Evolutionary conservation across 2,329 filamentous ascomycete genomes (phyloP).

Genomic region (Arachnopeziza araneosa): DNA sequence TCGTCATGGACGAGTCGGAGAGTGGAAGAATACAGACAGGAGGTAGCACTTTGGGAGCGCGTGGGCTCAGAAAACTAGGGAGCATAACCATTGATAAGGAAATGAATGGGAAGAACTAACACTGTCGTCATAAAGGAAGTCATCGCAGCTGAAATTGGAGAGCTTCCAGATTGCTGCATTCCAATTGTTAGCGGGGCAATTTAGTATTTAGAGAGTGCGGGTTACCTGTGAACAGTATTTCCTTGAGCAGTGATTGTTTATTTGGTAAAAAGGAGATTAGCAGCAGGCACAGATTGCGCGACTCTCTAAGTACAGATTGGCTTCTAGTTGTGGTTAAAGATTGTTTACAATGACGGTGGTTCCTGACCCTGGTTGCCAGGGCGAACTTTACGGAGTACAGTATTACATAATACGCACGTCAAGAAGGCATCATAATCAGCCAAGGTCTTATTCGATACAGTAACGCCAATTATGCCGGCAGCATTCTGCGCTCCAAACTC

Average conservation of each 20-base stretch:
- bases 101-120: conserved; percentile 48
- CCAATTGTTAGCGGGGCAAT: conserved; percentile 26
- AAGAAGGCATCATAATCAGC: background rate
- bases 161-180: conserved; percentile 17
- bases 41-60: conserved; percentile 14
- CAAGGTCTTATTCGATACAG: conserved; percentile 1
- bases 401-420: background rate
- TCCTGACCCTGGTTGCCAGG: background rate
- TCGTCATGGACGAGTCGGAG: conserved; percentile 26
- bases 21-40: conserved; percentile 25
- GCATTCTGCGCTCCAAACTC: conserved; percentile 5
- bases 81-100: conserved; percentile 30
- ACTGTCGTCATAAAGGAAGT: conserved; percentile 77
- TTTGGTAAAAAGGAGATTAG: background rate
- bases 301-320: background rate
- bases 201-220: background rate
- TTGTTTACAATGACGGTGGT: background rate
- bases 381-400: too few relatives aligned
- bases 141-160: conserved; percentile 40
- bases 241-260: background rate
- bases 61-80: conserved; percentile 30
- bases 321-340: background rate
- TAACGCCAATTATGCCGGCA: conserved; percentile 19
- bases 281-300: background rate
- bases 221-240: background rate